Evolutionary conservation across 176 grass and related monocot genomes (phyloP).

Genomic region (Triticum turgidum): DNA sequence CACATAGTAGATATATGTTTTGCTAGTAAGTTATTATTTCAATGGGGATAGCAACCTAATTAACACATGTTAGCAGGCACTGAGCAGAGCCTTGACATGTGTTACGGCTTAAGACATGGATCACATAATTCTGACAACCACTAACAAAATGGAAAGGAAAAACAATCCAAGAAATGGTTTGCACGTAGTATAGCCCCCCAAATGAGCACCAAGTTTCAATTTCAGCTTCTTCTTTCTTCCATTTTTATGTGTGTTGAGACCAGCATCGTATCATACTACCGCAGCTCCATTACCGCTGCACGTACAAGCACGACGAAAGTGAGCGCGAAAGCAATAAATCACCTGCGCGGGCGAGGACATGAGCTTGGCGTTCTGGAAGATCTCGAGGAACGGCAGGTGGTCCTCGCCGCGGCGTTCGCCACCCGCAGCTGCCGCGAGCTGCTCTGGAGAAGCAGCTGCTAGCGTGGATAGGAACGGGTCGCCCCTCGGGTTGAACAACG

Average conservation of each 20-base stretch:
- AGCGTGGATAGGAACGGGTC: constrained; percentile 53
- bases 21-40: neutral
- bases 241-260: neutral
- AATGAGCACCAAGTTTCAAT: neutral
- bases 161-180: neutral
- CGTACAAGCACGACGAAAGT: neutral
- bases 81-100: neutral
- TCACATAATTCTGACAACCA: neutral
- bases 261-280: neutral
- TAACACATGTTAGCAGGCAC: neutral
- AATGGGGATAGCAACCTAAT: neutral
- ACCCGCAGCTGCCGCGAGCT: constrained; percentile 41
- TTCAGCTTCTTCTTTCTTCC: neutral
- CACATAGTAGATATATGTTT: neutral
- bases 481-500: constrained; percentile 44
- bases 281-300: neutral
- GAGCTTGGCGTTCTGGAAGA: constrained; percentile 80
- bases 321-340: neutral
- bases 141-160: neutral
- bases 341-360: constrained; percentile 82
- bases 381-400: constrained; percentile 67
- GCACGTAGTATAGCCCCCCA: neutral
- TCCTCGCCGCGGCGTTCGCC: constrained; percentile 45
- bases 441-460: constrained; percentile 39
- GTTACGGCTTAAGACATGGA: neutral